Conservation (phyloP, 2,329 filamentous ascomycete species). For the Chaetomium strumarium region DNA sequence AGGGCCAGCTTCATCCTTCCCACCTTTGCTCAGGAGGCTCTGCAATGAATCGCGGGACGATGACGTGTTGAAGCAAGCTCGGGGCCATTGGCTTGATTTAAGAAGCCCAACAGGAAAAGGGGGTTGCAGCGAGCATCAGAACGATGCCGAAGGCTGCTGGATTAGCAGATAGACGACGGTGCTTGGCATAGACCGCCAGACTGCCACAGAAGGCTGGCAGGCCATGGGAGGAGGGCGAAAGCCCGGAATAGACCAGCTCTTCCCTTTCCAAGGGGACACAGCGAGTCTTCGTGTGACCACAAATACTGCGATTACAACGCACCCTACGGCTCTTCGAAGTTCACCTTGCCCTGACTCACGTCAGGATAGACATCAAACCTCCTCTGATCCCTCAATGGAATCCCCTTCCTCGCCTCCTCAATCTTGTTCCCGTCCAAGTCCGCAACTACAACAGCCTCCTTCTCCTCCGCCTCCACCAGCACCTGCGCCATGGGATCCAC, state of each 20-base stretch:
- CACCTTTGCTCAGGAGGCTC: conserved; percentile 80
- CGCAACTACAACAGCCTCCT: conserved; percentile 68
- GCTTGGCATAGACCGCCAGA: neutral
- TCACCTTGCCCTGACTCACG: conserved; percentile 58
- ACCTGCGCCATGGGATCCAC: conserved; percentile 82
- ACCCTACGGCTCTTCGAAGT: conserved; percentile 16
- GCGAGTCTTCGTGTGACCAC: neutral
- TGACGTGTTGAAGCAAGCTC: neutral
- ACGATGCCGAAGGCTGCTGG: conserved; percentile 3
- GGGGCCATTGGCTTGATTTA: neutral
- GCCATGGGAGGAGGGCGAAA: neutral
- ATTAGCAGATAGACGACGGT: conserved; percentile 7
- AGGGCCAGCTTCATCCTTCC: conserved; percentile 89
- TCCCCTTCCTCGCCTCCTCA: conserved; percentile 69
- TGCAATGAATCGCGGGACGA: conserved; percentile 43
- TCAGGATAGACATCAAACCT: conserved; percentile 95
- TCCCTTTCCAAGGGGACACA: neutral
- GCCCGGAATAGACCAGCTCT: conserved; percentile 6
- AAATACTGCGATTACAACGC: neutral
- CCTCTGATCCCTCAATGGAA: conserved; percentile 78
- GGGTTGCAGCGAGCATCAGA: conserved; percentile 8
- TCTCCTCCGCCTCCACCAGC: conserved; percentile 71
- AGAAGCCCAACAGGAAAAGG: neutral
- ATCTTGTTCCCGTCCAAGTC: conserved; percentile 65
- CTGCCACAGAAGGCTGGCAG: neutral